These are phyloP conservation scores for Penicillium polonicum DNA, from an alignment of 2,329 filamentous ascomycete genomes.

Conservation along the genomic window DNA sequence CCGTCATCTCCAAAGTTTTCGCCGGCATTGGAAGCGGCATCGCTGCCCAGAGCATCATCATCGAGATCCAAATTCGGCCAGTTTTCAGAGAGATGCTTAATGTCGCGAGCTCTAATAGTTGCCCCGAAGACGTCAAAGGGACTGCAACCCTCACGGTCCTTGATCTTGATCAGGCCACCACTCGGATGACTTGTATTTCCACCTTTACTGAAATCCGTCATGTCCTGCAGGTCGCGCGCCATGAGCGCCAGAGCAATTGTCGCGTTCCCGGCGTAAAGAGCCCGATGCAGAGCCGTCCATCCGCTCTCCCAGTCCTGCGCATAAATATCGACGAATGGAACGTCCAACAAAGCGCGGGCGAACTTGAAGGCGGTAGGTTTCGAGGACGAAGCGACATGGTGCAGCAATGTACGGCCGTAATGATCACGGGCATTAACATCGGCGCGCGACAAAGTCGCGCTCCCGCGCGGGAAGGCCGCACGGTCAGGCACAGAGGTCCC, in stretches of 20 bases:
- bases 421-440: constrained; percentile 86
- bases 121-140: constrained; percentile 90
- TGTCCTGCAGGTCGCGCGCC: constrained; percentile 70
- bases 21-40: constrained; percentile 27
- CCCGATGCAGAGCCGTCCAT: constrained; percentile 92
- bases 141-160: constrained; percentile 91
- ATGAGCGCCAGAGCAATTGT: constrained; percentile 80
- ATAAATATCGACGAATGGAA: constrained; percentile 82
- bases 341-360: constrained; percentile 74
- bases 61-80: constrained; percentile 36
- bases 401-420: constrained; percentile 75
- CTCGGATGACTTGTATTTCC: constrained; percentile 60
- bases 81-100: constrained; percentile 46
- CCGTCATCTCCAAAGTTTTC: constrained; percentile 50
- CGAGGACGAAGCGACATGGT: constrained; percentile 77
- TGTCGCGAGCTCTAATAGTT: constrained; percentile 76
- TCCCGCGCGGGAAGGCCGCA: constrained; percentile 18
- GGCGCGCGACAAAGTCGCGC: constrained; percentile 51
- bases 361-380: constrained; percentile 69
- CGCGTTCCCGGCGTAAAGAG: constrained; percentile 85
- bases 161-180: constrained; percentile 84
- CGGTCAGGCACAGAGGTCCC: constrained; percentile 48
- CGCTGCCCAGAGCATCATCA: constrained; percentile 46
- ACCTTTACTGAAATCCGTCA: constrained; percentile 57
- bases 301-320: constrained; percentile 86